Conservation (phyloP, 345 rosid species). For the Noccaea caerulescens region DNA sequence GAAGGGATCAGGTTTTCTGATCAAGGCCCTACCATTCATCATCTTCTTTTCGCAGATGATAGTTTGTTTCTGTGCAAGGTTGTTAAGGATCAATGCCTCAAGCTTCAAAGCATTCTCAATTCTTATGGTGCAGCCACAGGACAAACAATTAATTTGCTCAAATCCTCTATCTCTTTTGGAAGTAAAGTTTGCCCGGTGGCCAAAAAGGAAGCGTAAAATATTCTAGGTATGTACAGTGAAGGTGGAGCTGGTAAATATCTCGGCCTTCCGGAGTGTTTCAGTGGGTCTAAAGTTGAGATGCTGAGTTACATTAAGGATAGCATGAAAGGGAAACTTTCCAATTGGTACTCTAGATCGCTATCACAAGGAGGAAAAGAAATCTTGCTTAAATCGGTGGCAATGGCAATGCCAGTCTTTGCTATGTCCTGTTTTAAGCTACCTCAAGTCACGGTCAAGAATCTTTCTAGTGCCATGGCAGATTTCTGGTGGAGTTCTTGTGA, state of each 20-base stretch:
- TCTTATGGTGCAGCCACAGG: not conserved
- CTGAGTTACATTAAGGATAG: not conserved
- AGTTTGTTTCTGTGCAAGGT: too few species aligned
- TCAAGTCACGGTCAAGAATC: too few species aligned
- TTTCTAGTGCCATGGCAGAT: not conserved
- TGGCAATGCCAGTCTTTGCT: not conserved
- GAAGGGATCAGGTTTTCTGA: too few species aligned
- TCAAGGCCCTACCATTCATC: too few species aligned
- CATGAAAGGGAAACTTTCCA: not conserved
- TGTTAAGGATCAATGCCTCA: too few species aligned
- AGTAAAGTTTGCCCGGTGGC: not conserved
- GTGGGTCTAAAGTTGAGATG: not conserved
- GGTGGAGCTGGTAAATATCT: not conserved
- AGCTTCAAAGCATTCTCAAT: not conserved
- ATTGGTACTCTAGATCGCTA: not conserved
- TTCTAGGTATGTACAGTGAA: not conserved
- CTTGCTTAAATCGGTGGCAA: not conserved
- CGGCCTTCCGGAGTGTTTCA: not conserved
- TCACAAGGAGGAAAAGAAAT: not conserved
- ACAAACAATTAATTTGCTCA: not conserved
- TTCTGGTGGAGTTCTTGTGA: not conserved
- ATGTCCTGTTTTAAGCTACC: not conserved
- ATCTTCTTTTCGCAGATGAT: too few species aligned
- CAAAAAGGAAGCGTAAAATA: too few species aligned
- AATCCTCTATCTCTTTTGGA: not conserved